Evolutionary conservation across 768 basidiomycete genomes (phyloP).

Genomic region (Xerocomellus chrysenteron): DNA sequence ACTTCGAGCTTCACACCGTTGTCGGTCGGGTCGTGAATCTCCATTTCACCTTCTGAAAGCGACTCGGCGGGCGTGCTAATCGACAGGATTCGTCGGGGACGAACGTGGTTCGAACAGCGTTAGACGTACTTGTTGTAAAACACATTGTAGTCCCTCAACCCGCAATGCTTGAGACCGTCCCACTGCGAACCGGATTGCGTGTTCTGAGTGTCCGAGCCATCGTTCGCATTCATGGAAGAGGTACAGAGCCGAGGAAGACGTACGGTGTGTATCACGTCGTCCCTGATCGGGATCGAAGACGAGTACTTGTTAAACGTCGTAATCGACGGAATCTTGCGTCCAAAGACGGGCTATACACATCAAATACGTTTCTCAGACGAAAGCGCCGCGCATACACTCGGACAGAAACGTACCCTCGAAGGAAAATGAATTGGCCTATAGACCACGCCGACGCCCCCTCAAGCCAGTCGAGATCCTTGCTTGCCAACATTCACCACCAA

Average conservation of each 20-base stretch:
- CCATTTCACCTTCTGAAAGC: constrained; percentile 45
- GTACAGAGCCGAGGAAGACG: not conserved
- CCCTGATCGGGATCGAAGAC: constrained; percentile 22
- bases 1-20: constrained; percentile 60
- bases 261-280: constrained; percentile 60
- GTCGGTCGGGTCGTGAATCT: constrained; percentile 47
- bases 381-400: not conserved
- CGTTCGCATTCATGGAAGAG: not conserved
- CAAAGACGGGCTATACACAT: constrained; percentile 53
- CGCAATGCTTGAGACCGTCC: constrained; percentile 65
- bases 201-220: constrained; percentile 40
- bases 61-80: constrained; percentile 43
- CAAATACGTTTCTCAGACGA: not conserved
- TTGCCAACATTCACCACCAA: not conserved
- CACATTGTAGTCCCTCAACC: constrained; percentile 48
- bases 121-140: constrained; percentile 60
- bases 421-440: constrained; percentile 68
- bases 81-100: not conserved
- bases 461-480: not conserved
- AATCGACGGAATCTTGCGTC: constrained; percentile 52
- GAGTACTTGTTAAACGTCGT: constrained; percentile 35
- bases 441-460: not conserved
- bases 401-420: constrained; percentile 43
- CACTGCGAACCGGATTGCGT: constrained; percentile 72
- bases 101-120: not conserved